Percentiles rank a stretch among this genome's conserved stretches.
Conservation (phyloP, 2,329 filamentous ascomycete species). For the Neonectria ditissima region DNA sequence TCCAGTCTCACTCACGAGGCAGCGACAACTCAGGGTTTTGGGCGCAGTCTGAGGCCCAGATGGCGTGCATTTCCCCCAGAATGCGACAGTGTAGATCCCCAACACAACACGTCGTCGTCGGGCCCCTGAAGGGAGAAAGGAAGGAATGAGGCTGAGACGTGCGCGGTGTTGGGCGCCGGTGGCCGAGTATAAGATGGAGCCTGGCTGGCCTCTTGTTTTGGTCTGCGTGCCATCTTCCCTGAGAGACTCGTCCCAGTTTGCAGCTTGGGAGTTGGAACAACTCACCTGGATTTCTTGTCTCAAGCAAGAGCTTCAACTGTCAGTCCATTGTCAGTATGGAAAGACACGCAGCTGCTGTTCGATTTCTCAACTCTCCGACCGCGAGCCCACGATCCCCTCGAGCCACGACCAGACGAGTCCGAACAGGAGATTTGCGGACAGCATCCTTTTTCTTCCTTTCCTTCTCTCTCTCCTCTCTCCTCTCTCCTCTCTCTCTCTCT, state of each 20-base stretch:
- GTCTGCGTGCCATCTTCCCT: neutral
- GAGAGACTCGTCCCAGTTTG: slow-evolving; percentile 1
- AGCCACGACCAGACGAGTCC: neutral
- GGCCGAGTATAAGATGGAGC: slow-evolving; percentile 28
- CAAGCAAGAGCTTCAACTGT: slow-evolving; percentile 12
- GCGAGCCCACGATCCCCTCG: slow-evolving; percentile 2
- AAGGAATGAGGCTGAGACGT: slow-evolving; percentile 19
- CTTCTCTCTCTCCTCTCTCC: neutral
- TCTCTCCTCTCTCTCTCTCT: neutral
- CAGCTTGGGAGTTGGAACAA: slow-evolving; percentile 1
- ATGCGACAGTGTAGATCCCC: slow-evolving; percentile 19
- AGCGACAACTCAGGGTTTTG: neutral
- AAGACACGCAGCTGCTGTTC: neutral
- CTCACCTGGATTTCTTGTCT: neutral
- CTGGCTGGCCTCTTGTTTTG: slow-evolving; percentile 1
- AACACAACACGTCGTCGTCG: slow-evolving; percentile 15
- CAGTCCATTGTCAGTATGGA: neutral
- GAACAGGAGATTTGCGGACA: neutral
- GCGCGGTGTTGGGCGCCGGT: slow-evolving; percentile 8
- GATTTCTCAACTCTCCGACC: slow-evolving; percentile 9
- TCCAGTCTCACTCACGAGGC: slow-evolving; percentile 12
- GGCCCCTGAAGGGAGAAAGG: slow-evolving; percentile 5
- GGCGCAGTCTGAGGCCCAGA: neutral
- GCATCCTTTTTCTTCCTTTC: slow-evolving; percentile 10
- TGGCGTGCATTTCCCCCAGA: slow-evolving; percentile 7